Percentiles rank a stretch among this genome's conserved stretches.
Conservation (phyloP, 1,139 yeast species). For the Candida sojae region DNA sequence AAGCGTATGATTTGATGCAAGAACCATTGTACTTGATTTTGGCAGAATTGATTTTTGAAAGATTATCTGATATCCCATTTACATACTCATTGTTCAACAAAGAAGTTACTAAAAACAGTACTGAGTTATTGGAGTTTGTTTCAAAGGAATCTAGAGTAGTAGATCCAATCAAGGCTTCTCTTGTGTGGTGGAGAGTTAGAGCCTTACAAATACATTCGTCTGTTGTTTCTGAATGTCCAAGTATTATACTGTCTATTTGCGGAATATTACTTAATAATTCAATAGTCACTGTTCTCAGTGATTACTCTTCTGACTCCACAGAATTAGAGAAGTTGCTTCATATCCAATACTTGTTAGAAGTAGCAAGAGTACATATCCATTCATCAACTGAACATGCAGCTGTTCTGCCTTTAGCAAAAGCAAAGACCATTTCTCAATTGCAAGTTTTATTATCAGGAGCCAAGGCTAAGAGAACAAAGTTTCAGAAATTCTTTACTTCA, state of each 20-base stretch:
- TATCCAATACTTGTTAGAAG: slow-evolving; percentile 60
- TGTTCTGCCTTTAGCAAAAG: slow-evolving; percentile 53
- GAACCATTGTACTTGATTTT: slow-evolving; percentile 56
- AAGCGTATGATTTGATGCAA: slow-evolving; percentile 59
- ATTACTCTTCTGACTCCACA: slow-evolving; percentile 20
- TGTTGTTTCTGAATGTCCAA: slow-evolving; percentile 58
- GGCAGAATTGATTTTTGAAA: slow-evolving; percentile 54
- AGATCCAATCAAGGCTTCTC: slow-evolving; percentile 44
- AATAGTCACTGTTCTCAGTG: slow-evolving; percentile 31
- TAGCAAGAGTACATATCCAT: slow-evolving; percentile 61
- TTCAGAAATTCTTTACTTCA: slow-evolving; percentile 69
- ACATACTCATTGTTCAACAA: slow-evolving; percentile 26
- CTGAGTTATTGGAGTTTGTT: slow-evolving; percentile 22
- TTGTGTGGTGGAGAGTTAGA: slow-evolving; percentile 75
- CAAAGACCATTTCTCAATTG: slow-evolving; percentile 58
- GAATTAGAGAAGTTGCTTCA: slow-evolving; percentile 39
- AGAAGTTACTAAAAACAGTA: slow-evolving; percentile 17
- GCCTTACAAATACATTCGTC: slow-evolving; percentile 64
- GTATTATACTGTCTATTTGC: slow-evolving; percentile 43
- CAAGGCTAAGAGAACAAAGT: slow-evolving; percentile 84
- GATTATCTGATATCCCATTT: slow-evolving; percentile 32
- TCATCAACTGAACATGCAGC: slow-evolving; percentile 62
- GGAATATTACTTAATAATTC: slow-evolving; percentile 37
- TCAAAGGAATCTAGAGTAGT: slow-evolving; percentile 20
- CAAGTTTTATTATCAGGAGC: slow-evolving; percentile 79